Base-by-base conservation (phyloP, 2,329 filamentous ascomycete species). In the Pseudopyrenochaeta lycopersici region DNA sequence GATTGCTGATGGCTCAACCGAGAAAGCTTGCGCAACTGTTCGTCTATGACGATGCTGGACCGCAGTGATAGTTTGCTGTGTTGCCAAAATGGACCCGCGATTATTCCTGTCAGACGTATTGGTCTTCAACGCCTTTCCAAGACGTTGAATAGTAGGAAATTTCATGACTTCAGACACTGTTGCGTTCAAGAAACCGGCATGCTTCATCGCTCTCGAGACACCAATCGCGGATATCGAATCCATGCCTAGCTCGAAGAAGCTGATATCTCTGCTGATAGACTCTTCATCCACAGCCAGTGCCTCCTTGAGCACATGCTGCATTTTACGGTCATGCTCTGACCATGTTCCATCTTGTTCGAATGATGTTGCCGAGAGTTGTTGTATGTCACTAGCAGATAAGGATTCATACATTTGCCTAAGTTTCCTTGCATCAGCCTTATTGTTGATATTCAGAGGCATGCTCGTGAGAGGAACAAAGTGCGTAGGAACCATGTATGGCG, bases 401-500 rank as follows among this genome's bases (percentile, higher is more conserved):
- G 78, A 76, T 9, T 83, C 76, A 66, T 94, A 97, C 1, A 96
- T 75, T 0, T 77, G 74, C 52, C 84, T 88, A 2, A 97, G 76
- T 31, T 82, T 80, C 66, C 90, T 94, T 6, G 83, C 81, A 65
- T 97, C 92, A 0, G 90, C 89, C 71, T 97, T 97, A 75, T 97
- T 97, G 73, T 97, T 97, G 6, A 90, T 80, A 1, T 91, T 96
- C 0, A 97, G 80, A 0, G 93, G 93, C 48, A 97, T 87, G 7
- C 79, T 82, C 0, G 87, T 83, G 7, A 97, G 77, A 3, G 84
- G 84, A 20, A 97, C 79, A 53, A 96, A 87, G 67, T 95, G 91
- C 0, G 91, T 93, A 0, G 93, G 94, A 1, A 97, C 85, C 93
- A 97, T 97, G 72, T 97, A 97, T 0, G 83, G 84, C 0, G 93